Conservation (phyloP, 352 stramenopile genomes). For the Globisporangium emineosum region DNA sequence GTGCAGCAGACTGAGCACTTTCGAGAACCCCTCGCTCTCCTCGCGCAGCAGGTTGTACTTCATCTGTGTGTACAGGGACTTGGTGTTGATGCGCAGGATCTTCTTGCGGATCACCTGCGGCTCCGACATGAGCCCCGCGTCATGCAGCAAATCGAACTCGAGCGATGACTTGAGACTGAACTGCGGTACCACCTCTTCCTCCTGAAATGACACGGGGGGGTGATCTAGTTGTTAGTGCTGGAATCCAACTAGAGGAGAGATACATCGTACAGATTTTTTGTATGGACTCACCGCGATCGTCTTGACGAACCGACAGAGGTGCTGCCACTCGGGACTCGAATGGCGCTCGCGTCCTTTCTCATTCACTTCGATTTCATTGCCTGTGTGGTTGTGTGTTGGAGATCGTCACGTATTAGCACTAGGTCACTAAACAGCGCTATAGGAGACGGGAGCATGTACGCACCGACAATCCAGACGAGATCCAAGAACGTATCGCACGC, state of each 20-base stretch:
- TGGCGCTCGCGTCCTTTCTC: slow-evolving; percentile 68
- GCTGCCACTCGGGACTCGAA: slow-evolving; percentile 66
- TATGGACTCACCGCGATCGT: slow-evolving; percentile 34
- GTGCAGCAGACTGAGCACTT: slow-evolving; percentile 86
- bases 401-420: neutral
- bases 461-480: slow-evolving; percentile 66
- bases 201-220: slow-evolving; percentile 20
- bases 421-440: neutral
- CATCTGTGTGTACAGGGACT: slow-evolving; percentile 92
- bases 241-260: neutral
- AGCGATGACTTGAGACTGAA: slow-evolving; percentile 61
- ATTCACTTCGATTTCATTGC: slow-evolving; percentile 72
- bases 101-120: slow-evolving; percentile 63
- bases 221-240: neutral
- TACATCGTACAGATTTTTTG: neutral
- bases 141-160: slow-evolving; percentile 75
- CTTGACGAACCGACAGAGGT: slow-evolving; percentile 60
- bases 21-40: slow-evolving; percentile 95
- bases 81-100: slow-evolving; percentile 83
- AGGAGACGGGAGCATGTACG: neutral
- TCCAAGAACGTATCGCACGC: slow-evolving; percentile 62
- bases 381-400: slow-evolving; percentile 10
- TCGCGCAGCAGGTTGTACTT: slow-evolving; percentile 97
- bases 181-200: slow-evolving; percentile 61
- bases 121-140: slow-evolving; percentile 50